Evolutionary conservation across 2,329 filamentous ascomycete genomes (phyloP).

Genomic region (Huntiella decipiens): DNA sequence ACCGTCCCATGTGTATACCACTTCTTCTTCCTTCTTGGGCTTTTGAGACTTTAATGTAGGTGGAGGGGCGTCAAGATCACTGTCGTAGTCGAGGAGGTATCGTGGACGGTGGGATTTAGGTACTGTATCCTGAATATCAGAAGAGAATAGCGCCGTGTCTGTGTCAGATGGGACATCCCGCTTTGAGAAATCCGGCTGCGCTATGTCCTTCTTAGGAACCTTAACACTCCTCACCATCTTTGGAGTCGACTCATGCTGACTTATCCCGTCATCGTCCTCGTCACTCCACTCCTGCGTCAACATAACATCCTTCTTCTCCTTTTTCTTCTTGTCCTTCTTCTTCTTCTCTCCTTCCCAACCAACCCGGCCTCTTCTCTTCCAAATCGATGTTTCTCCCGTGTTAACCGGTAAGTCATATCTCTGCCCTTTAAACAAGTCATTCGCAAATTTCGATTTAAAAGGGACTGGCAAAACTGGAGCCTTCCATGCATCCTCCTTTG

Average conservation of each 20-base stretch:
- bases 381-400: conserved; percentile 18
- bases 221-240: too few species aligned
- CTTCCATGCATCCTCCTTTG: conserved; percentile 10
- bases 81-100: too few species aligned
- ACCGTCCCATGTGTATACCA: neutral
- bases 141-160: too few species aligned
- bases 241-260: neutral
- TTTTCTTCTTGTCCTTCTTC: conserved; percentile 1
- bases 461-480: conserved; percentile 3
- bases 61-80: too few species aligned
- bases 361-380: conserved; percentile 16
- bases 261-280: neutral
- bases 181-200: too few species aligned
- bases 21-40: neutral
- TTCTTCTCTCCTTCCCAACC: conserved; percentile 4
- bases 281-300: neutral
- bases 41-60: neutral
- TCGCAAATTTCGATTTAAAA: too few species aligned
- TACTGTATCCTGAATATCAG: too few species aligned
- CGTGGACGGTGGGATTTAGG: too few species aligned
- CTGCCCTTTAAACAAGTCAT: conserved; percentile 10
- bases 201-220: too few species aligned
- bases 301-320: neutral
- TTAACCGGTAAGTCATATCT: conserved; percentile 19
- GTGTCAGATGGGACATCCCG: too few species aligned